Base-by-base conservation (phyloP, 345 rosid genomes). In the Aquilaria yunnanensis region DNA sequence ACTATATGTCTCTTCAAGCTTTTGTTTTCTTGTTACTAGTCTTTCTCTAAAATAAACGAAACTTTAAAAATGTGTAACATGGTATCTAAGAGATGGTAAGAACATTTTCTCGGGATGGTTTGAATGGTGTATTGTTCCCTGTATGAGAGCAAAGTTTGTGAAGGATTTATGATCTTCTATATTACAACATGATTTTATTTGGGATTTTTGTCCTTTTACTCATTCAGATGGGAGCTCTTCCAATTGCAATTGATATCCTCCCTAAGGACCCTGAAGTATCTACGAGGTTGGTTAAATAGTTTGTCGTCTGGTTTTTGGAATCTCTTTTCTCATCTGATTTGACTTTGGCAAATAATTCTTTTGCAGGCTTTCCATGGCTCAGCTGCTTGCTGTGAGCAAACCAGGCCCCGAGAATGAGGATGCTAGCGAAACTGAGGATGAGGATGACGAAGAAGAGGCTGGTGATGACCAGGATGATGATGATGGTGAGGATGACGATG, bases 361-460 rank as follows among this genome's bases (percentile, higher is more conserved):
- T 61, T 77, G 73, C 77, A 83, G 85, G 62, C 78, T 80, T 57
- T 82, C 82, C 3, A 32, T 80, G 55, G 64, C 56, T 12, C 72
- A 81, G 69, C 77, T 74, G 47, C 74, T 65, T 49, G 55, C 57
- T 2, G 66, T 61, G 72, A 73, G 59, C 57, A 75, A 77, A 69
- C 75, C 80, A 56, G 79, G 67, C 65, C 75, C 73, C 0, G 77
- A 79, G 59, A 84, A 72, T 51, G 61, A 63, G 60, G 89, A 81
- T 59, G 76, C 64, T 23, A 66, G 84, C 59, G 86, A 84, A 47
- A 77, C 81, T 2, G 82, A 84, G 51, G 82, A 81, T 62, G 83
- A 72, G 2, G 84, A 75, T 1, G 80, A 72, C 0, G 83, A 73
- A 0, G 77, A 73, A 0, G 77, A 73, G 54, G 75, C 54, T 55